Conservation (phyloP, 805 yeast genomes). For the Nakazawaea populi region DNA sequence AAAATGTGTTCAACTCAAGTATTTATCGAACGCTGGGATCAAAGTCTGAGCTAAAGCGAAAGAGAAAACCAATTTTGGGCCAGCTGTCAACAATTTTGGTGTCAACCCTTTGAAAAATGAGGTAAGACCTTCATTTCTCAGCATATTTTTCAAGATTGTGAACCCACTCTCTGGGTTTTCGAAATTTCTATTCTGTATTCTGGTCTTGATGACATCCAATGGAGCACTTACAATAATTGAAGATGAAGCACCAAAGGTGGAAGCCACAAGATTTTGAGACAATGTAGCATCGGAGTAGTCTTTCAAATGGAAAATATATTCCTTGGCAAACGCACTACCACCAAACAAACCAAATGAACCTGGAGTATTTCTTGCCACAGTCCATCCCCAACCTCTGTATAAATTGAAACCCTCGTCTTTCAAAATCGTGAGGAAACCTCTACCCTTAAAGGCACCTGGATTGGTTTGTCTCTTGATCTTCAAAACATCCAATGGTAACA, state of each 20-base stretch:
- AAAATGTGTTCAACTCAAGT: conserved; percentile 32
- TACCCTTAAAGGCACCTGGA: conserved; percentile 99
- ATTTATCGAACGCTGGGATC: conserved; percentile 90
- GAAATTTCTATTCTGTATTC: conserved; percentile 95
- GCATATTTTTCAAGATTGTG: conserved; percentile 88
- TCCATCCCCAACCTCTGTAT: conserved; percentile 99
- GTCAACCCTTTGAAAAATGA: conserved; percentile 95
- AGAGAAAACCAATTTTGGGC: conserved; percentile 97
- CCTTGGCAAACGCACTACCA: conserved; percentile 98
- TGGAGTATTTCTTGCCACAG: conserved; percentile 99
- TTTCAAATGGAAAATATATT: conserved; percentile 77
- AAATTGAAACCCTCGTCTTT: conserved; percentile 89
- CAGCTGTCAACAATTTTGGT: conserved; percentile 94
- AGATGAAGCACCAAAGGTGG: conserved; percentile 95
- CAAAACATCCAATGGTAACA: conserved; percentile 91
- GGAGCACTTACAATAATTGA: conserved; percentile 97
- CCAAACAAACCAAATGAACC: conserved; percentile 98
- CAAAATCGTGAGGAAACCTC: conserved; percentile 86
- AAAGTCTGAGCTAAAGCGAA: conserved; percentile 95
- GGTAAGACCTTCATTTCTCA: conserved; percentile 81
- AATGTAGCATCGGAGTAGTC: conserved; percentile 93
- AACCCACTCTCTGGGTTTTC: conserved; percentile 94
- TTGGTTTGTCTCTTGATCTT: conserved; percentile 99
- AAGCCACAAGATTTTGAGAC: conserved; percentile 90
- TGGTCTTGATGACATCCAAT: conserved; percentile 94